Conservation (phyloP, 176 grass and related monocot species). For the Calamus simplicifolius region DNA sequence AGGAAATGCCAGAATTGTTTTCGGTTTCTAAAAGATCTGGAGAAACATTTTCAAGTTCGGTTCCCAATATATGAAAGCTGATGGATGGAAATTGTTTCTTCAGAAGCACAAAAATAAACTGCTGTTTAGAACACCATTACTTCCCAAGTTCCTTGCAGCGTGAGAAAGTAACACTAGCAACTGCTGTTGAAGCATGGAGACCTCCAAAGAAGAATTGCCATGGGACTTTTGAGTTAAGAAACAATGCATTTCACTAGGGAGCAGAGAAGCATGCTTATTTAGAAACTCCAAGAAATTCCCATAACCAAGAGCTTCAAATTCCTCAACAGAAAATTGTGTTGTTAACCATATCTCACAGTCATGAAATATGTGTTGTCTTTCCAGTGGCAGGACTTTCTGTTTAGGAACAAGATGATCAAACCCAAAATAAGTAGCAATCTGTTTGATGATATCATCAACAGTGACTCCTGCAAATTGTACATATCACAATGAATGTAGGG, state of each 20-base stretch:
- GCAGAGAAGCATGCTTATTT: constrained; percentile 42
- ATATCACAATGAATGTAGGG: too few species aligned
- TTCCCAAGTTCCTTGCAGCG: constrained; percentile 39
- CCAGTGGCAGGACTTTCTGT: constrained; percentile 13
- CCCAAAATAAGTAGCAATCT: constrained; percentile 55
- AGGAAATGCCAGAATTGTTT: constrained; percentile 32
- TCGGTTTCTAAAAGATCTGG: constrained; percentile 20
- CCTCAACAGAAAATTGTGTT: constrained; percentile 47
- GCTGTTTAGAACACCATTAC: constrained; percentile 28
- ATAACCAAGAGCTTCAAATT: constrained; percentile 73
- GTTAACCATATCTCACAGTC: constrained; percentile 60
- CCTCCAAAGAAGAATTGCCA: constrained; percentile 26
- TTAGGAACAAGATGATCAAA: constrained; percentile 27
- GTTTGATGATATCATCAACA: constrained; percentile 53
- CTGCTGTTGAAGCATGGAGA: constrained; percentile 57
- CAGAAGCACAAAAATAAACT: constrained; percentile 52
- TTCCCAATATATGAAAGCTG: constrained; percentile 42
- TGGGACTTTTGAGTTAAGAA: constrained; percentile 30
- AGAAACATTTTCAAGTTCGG: constrained; percentile 26
- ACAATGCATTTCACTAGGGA: constrained; percentile 34
- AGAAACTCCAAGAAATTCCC: constrained; percentile 79
- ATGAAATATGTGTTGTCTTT: constrained; percentile 27
- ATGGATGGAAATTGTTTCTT: constrained; percentile 77
- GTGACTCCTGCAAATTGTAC: constrained; percentile 25
- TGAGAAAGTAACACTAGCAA: constrained; percentile 56